Conservation (phyloP, 2,329 filamentous ascomycete genomes). For the Thelonectria olida region DNA sequence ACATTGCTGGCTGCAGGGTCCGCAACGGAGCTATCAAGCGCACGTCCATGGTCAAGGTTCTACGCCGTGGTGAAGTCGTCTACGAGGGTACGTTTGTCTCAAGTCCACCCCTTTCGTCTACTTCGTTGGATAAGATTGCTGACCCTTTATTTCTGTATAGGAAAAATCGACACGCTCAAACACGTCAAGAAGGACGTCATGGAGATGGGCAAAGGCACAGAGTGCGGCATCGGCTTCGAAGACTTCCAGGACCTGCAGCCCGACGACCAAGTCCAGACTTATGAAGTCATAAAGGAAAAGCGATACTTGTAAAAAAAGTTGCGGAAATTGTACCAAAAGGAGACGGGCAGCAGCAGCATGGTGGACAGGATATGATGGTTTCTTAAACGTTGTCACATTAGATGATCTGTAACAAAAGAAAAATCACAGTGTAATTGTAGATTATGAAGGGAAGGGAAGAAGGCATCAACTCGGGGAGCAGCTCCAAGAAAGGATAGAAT, state of each 20-base stretch:
- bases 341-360: slow-evolving; percentile 4
- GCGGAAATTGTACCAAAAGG: slow-evolving; percentile 26
- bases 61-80: slow-evolving; percentile 74
- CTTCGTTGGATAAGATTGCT: slow-evolving; percentile 18
- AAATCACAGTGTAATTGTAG: slow-evolving; percentile 16
- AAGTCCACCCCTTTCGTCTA: neutral
- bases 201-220: slow-evolving; percentile 91
- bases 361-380: neutral
- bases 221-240: slow-evolving; percentile 90
- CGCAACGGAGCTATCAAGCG: slow-evolving; percentile 79
- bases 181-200: slow-evolving; percentile 90
- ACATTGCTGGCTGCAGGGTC: slow-evolving; percentile 88
- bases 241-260: slow-evolving; percentile 80
- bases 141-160: slow-evolving; percentile 54
- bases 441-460: neutral
- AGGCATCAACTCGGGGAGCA: neutral
- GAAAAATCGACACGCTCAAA: slow-evolving; percentile 82
- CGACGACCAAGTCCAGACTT: slow-evolving; percentile 89
- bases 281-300: slow-evolving; percentile 81
- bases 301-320: slow-evolving; percentile 58
- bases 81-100: slow-evolving; percentile 78
- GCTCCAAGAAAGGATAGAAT: neutral
- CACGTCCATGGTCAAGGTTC: slow-evolving; percentile 73
- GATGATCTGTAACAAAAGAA: slow-evolving; percentile 18
- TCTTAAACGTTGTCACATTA: slow-evolving; percentile 4